Percentiles rank a stretch among this genome's conserved stretches.
phyloP scores from a whole-genome alignment of 139 green algal genomes.

The Spirogloea muscicola region DNA sequence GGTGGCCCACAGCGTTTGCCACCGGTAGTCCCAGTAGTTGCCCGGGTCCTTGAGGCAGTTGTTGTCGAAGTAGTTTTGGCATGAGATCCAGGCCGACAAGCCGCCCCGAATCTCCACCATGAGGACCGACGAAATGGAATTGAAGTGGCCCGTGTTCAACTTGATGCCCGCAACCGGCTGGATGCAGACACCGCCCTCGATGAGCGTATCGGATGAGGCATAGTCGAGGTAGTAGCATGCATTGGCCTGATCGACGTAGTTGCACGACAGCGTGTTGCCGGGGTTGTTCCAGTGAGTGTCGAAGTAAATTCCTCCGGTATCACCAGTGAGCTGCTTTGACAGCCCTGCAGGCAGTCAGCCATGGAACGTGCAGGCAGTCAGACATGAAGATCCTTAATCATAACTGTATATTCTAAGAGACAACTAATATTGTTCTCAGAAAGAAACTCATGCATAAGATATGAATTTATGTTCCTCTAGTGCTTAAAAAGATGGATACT shows the following conservation, averaged over 20 bases:
- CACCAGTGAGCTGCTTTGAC: too few relatives aligned
- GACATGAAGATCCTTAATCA: too few relatives aligned
- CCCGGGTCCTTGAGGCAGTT: conserved; percentile 1
- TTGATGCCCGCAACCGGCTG: too few relatives aligned
- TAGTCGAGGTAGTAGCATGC: conserved; percentile 17
- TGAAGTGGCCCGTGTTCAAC: not conserved
- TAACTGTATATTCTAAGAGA: too few relatives aligned
- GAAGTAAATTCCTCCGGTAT: not conserved
- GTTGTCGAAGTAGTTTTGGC: not conserved
- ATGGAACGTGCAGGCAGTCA: too few relatives aligned
- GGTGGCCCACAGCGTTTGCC: not conserved
- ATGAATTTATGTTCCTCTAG: too few relatives aligned
- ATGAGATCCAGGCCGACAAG: not conserved
- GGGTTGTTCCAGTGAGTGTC: conserved; percentile 20
- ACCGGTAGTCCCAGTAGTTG: conserved; percentile 1
- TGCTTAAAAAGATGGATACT: too few relatives aligned
- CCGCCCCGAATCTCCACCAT: not conserved
- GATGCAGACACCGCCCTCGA: conserved; percentile 9
- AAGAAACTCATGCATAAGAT: too few relatives aligned
- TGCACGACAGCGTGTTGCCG: not conserved
- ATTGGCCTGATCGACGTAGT: not conserved
- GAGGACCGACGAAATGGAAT: not conserved
- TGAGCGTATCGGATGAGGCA: not conserved
- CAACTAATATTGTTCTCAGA: too few relatives aligned
- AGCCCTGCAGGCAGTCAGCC: too few relatives aligned